Percentiles rank a stretch among this genome's conserved stretches.
Conservation (phyloP, 78 protist species). For the Goniomonas avonlea region DNA sequence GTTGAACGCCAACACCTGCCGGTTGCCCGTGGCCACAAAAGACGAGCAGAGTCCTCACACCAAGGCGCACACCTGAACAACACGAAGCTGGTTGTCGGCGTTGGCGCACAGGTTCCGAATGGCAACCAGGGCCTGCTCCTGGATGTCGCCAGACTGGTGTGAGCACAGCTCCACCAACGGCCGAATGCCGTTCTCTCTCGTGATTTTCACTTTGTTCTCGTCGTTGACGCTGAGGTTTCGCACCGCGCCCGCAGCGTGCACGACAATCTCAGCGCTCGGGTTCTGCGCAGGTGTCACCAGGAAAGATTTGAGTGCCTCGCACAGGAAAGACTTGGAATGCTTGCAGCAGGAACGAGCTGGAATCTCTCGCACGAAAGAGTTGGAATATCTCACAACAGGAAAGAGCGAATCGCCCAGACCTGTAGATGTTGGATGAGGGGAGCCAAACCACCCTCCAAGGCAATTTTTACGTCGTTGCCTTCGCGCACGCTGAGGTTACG, state of each 20-base stretch:
- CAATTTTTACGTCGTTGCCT: slow-evolving; percentile 24
- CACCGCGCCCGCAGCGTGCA: slow-evolving; percentile 22
- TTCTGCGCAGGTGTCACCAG: too few relatives aligned
- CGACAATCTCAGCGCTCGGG: neutral
- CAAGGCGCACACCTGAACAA: too few relatives aligned
- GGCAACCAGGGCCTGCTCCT: slow-evolving; percentile 25
- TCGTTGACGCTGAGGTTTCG: slow-evolving; percentile 26
- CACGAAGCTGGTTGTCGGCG: slow-evolving; percentile 29
- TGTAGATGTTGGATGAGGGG: slow-evolving; percentile 20
- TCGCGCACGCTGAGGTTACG: slow-evolving; percentile 13
- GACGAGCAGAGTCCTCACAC: too few relatives aligned
- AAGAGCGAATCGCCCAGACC: neutral
- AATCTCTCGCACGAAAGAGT: too few relatives aligned
- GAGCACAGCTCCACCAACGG: slow-evolving; percentile 11
- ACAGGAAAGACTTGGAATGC: too few relatives aligned
- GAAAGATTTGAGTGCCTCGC: too few relatives aligned
- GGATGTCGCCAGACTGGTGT: neutral
- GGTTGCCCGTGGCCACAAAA: too few relatives aligned
- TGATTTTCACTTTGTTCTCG: slow-evolving; percentile 22
- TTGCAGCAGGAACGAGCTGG: too few relatives aligned
- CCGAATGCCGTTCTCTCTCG: slow-evolving; percentile 15
- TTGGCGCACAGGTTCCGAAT: slow-evolving; percentile 31
- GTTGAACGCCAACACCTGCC: too few relatives aligned
- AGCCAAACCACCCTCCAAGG: slow-evolving; percentile 2
- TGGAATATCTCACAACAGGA: neutral